A percentile compares a stretch with the other conserved stretches of the same genome.
Conservation (phyloP, 176 grass and related monocot species). For the Bromus sterilis region DNA sequence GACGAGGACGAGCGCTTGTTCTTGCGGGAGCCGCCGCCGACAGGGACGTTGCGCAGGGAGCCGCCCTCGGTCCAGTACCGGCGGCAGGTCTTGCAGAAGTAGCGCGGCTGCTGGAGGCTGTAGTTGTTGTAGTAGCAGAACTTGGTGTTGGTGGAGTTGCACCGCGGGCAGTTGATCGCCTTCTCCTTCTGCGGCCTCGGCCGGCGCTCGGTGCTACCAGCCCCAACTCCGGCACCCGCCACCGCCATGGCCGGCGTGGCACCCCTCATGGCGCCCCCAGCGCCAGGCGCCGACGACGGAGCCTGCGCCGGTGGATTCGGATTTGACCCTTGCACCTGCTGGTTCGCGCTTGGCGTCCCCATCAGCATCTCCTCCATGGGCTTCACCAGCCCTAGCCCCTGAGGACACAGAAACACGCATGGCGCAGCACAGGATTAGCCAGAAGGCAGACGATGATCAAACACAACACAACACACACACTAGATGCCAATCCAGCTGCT, state of each 20-base stretch:
- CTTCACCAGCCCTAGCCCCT: conserved; percentile 70
- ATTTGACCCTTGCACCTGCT: conserved; percentile 16
- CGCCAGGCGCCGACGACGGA: background rate
- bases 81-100: conserved; percentile 98
- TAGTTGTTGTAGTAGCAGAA: conserved; percentile 99
- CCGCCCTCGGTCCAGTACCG: conserved; percentile 97
- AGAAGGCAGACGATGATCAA: conserved; percentile 15
- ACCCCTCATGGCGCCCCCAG: conserved; percentile 3
- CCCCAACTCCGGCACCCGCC: background rate
- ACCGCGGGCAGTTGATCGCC: conserved; percentile 90
- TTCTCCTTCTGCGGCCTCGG: conserved; percentile 78
- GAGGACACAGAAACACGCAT: conserved; percentile 26
- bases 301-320: conserved; percentile 4
- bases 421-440: conserved; percentile 12
- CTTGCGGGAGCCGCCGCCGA: conserved; percentile 89
- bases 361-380: conserved; percentile 81
- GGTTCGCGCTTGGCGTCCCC: conserved; percentile 17
- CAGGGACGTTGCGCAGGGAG: conserved; percentile 85
- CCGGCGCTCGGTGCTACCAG: conserved; percentile 44
- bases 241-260: background rate
- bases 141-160: conserved; percentile 96
- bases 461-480: background rate
- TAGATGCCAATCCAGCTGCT: background rate
- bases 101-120: conserved; percentile 91
- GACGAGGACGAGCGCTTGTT: conserved; percentile 74